Evolutionary conservation across 192 early-diverging fungal species (phyloP), one percentile per base, ranked within the genome.

Genomic region (Mortierella hygrophila): DNA sequence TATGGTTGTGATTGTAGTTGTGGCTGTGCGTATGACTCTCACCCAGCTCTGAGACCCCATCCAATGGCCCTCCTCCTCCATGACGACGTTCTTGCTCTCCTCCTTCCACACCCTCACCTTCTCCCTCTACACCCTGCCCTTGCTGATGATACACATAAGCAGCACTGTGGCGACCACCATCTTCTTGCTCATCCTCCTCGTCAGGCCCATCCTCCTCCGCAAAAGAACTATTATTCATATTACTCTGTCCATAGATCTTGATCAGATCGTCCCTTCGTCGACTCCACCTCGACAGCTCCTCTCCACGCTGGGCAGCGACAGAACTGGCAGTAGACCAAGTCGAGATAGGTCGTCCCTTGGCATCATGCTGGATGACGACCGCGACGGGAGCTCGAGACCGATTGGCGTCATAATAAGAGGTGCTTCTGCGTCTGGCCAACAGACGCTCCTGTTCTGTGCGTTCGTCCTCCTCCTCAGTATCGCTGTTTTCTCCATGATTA

Each of bases 271-370:
- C 84, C 16, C 84, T 38, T n/a, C 84, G 69, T 37, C 69, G 69
- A 69, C 71, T 86, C 84, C 84, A 86, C 32, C 60, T 57, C 32
- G 84, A 78, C 47, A 86, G 32, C 71, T 86, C 84, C 29, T 86
- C 84, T 1, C 84, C 84, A 38, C 84, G 40, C n/a, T 76, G 75
- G 18, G 84, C 84, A 16, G 79, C 79, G 1, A 86, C 84, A 52
- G 84, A 86, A 2, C 78, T 80, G 18, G 84, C 84, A 16, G 84
- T 86, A 1, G 84, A 86, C 84, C 84, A 86, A 9, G 84, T 86
- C 0, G 84, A 86, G 52, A 86, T 86, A 0, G 84, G 84, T 38
- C 84, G 29, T 9, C 84, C 84, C 41, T 81, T 77, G 46, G 78
- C n/a, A 44, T 86, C 84, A 21, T 86, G 74, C 29, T 70, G 44